A percentile compares a stretch with the other conserved stretches of the same genome.
Evolutionary conservation across 306 rosid genomes (phyloP).

Genomic region (Biancaea sappan): DNA sequence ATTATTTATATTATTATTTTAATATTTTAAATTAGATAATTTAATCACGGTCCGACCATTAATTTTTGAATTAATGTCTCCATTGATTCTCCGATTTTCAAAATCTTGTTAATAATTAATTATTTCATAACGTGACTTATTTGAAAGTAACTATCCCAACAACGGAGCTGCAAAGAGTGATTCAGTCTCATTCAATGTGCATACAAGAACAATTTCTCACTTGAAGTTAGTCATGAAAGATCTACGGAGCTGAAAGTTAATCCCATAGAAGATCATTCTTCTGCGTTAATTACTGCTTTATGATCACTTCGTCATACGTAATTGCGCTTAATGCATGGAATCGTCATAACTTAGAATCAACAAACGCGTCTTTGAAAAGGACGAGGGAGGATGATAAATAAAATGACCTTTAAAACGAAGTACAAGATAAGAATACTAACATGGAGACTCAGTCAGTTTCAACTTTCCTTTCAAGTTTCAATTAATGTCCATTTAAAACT

Average conservation of each 20-base stretch:
- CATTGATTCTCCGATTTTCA: too few species aligned
- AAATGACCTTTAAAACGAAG: background rate
- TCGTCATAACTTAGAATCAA: background rate
- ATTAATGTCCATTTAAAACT: background rate
- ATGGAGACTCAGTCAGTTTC: slow-evolving; percentile 1
- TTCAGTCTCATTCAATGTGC: background rate
- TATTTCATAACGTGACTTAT: background rate
- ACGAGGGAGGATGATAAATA: background rate
- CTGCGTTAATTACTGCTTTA: too few species aligned
- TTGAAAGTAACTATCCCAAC: background rate
- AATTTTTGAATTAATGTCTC: too few species aligned
- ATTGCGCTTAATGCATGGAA: background rate
- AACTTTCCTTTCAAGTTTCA: background rate
- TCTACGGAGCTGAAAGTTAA: too few species aligned
- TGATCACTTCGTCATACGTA: background rate
- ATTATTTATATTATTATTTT: too few species aligned
- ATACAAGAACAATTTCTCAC: background rate
- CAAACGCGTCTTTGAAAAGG: background rate
- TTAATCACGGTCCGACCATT: too few species aligned
- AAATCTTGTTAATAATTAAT: too few species aligned
- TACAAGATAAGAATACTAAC: background rate
- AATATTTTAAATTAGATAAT: too few species aligned
- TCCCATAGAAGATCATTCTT: background rate
- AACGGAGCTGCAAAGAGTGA: background rate
- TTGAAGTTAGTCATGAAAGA: too few species aligned